Base-by-base conservation (phyloP, 2,329 filamentous ascomycete genomes). In the Talaromyces sp. region DNA sequence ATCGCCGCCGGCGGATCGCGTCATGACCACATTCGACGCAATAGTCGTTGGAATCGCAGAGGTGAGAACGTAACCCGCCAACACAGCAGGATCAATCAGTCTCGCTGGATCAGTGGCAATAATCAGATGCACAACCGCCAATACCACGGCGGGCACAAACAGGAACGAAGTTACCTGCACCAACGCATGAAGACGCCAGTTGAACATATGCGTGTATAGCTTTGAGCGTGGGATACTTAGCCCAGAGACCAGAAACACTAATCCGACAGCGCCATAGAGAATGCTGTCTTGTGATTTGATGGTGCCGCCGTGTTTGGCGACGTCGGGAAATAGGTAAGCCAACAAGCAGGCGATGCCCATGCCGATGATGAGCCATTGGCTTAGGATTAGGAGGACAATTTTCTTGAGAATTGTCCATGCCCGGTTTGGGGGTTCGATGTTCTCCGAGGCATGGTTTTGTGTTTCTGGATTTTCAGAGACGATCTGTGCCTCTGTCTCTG, bases 21-120 rank as follows among this genome's bases (percentile, higher is more conserved):
- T 91, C 88, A 91, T 91, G 47, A 91, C 87, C 8, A 90, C 87
- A 73, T 91, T 91, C 54, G 87, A 90, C 8, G 87, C 85, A 70
- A 91, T 89, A 0, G 89, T 91, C 0, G 89, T 92, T 1, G 89
- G 88, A 4, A 90, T 85, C 71, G 85, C 89, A n/a, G 86, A 84
- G 1, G 87, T 82, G 45, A 89, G 85, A 3, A 91, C 82, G 73
- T 91, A 85, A 10, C 90, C 89, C 3, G 90, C 84, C 35, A 92
- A 77, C 47, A 92, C 81, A 65, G 87, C 86, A 0, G 85, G 81
- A 63, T 90, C 87, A 71, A 91, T 87, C 37, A 69, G 69, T 1
- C 66, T 72, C 24, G 82, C 83, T 1, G 73, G 68, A 27, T 76
- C 78, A 37, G 81, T 79, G 3, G 77, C 82, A 8, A 84, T 77